Evolutionary conservation across 352 stramenopile genomes (phyloP).

Genomic region (Plasmopara viticola): DNA sequence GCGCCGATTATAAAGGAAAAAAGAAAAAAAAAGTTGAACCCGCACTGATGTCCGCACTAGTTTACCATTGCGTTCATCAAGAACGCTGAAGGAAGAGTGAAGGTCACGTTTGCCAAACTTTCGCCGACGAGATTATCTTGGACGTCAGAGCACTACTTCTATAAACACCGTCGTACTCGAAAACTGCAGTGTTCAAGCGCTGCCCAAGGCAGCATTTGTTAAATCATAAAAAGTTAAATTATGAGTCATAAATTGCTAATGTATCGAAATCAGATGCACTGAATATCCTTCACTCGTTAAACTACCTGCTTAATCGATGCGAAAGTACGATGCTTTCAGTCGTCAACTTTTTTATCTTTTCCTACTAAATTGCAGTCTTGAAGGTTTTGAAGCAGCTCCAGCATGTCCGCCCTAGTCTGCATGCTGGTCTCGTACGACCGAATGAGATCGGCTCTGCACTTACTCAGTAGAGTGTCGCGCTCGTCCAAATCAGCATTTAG

Average conservation of each 20-base stretch:
- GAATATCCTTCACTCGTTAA: background rate
- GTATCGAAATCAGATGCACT: background rate
- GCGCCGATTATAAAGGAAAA: background rate
- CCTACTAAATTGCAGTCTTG: background rate
- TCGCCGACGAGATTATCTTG: no score
- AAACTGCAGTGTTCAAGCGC: no score
- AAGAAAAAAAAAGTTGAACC: no score
- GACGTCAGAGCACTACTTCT: no score
- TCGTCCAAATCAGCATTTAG: slow-evolving; percentile 5
- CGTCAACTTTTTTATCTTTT: background rate
- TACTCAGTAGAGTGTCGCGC: slow-evolving; percentile 3
- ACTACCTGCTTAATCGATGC: background rate
- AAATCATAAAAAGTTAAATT: no score
- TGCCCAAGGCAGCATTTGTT: no score
- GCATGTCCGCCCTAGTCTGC: slow-evolving; percentile 9
- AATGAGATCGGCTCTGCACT: slow-evolving; percentile 6
- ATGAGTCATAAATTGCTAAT: background rate
- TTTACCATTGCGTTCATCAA: no score
- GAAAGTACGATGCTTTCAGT: background rate
- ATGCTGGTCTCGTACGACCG: slow-evolving; percentile 9
- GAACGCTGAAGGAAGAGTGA: background rate
- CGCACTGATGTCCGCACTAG: no score
- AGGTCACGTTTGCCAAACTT: slow-evolving; percentile 3
- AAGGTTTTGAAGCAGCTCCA: slow-evolving; percentile 5
- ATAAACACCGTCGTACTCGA: no score